A percentile compares a stretch with the other conserved stretches of the same genome.
These are phyloP conservation scores for Cladophialophora exuberans DNA, from an alignment of 2,329 filamentous ascomycete species.

Conservation along the genomic window DNA sequence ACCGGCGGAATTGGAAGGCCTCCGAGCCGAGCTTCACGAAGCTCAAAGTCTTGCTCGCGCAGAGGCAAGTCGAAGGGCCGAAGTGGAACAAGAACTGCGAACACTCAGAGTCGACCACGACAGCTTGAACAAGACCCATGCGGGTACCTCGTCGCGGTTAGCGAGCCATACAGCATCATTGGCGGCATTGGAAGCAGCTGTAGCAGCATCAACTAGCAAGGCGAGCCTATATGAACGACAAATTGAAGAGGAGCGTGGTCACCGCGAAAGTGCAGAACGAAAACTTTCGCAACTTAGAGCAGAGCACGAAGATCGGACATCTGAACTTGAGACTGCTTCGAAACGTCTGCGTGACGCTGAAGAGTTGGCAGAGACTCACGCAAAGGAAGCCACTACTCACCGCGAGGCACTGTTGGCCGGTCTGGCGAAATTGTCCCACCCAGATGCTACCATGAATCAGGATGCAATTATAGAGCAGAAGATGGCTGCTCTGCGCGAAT, in stretches of 20 bases:
- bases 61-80: conserved; percentile 74
- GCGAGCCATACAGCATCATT: conserved; percentile 74
- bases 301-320: conserved; percentile 79
- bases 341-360: conserved; percentile 82
- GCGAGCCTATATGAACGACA: conserved; percentile 76
- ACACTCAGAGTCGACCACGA: conserved; percentile 85
- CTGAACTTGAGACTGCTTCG: conserved; percentile 74
- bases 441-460: conserved; percentile 45
- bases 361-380: conserved; percentile 83
- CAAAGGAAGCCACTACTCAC: conserved; percentile 83
- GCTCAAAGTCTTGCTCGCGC: conserved; percentile 78
- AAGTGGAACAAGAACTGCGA: conserved; percentile 74
- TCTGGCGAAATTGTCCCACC: conserved; percentile 69
- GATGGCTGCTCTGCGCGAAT: conserved; percentile 73
- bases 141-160: conserved; percentile 67
- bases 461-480: conserved; percentile 61
- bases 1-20: conserved; percentile 78
- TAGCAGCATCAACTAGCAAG: conserved; percentile 78
- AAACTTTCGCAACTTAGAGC: conserved; percentile 76
- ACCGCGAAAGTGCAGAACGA: conserved; percentile 73
- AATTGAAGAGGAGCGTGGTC: conserved; percentile 78
- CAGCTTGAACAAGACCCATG: conserved; percentile 70
- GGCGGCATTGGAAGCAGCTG: conserved; percentile 73
- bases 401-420: conserved; percentile 80
- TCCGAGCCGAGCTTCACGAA: conserved; percentile 83